A percentile compares a stretch with the other conserved stretches of the same genome.
Evolutionary conservation across 768 basidiomycete species (phyloP).

Genomic region (Obba rivulosa): DNA sequence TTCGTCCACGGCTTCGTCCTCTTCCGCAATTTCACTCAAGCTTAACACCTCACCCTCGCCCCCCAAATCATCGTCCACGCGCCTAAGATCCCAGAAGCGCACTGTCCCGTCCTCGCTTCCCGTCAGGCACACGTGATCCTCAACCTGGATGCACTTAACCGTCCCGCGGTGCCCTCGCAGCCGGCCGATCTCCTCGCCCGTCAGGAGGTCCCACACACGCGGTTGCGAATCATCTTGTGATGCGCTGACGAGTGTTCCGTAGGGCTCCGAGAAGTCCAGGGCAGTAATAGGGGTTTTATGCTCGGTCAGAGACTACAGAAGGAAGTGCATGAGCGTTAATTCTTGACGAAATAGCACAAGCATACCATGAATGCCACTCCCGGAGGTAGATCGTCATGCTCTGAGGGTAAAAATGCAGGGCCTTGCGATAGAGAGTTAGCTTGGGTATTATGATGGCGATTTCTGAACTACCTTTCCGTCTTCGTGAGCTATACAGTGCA

Average conservation of each 20-base stretch:
- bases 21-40: constrained; percentile 60
- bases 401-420: constrained; percentile 93
- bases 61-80: constrained; percentile 71
- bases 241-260: constrained; percentile 87
- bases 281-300: constrained; percentile 81
- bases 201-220: constrained; percentile 91
- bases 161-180: constrained; percentile 75
- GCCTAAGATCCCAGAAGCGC: constrained; percentile 85
- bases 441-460: not conserved
- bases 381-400: constrained; percentile 91
- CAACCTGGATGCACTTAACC: constrained; percentile 91
- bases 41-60: constrained; percentile 51
- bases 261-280: constrained; percentile 95
- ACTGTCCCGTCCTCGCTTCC: constrained; percentile 85
- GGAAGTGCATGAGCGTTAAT: not conserved
- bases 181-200: constrained; percentile 81
- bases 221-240: constrained; percentile 83
- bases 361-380: constrained; percentile 97
- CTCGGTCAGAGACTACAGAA: constrained; percentile 65
- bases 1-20: constrained; percentile 43
- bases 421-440: constrained; percentile 38
- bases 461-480: constrained; percentile 52
- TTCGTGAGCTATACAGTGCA: constrained; percentile 55
- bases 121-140: constrained; percentile 85
- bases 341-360: not conserved